phyloP scores from a whole-genome alignment of 441 rosid species.

The Gossypium davidsonii region DNA sequence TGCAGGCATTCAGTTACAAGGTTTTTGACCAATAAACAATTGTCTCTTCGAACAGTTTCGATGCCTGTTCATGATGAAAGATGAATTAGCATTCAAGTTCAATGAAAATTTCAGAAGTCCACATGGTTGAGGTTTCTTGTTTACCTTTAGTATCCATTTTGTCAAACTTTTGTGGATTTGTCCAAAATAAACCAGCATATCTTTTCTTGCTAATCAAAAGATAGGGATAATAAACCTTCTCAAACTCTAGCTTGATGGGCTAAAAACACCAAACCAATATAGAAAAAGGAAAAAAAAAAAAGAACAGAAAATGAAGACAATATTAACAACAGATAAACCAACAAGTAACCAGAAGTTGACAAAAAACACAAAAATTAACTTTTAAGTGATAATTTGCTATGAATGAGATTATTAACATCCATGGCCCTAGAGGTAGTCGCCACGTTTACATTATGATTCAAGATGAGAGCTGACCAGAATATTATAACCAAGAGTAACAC shows the following conservation, averaged over 20 bases:
- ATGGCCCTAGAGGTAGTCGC: background rate
- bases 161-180: constrained; percentile 74
- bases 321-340: background rate
- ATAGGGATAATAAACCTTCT: constrained; percentile 94
- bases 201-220: constrained; percentile 95
- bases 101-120: constrained; percentile 7
- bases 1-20: constrained; percentile 89
- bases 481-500: background rate
- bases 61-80: constrained; percentile 53
- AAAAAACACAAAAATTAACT: background rate
- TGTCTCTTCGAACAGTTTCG: constrained; percentile 98
- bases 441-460: background rate
- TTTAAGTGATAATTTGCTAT: background rate
- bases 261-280: constrained; percentile 17
- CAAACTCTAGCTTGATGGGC: constrained; percentile 98
- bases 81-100: constrained; percentile 12
- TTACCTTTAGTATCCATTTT: constrained; percentile 98
- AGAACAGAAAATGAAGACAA: background rate
- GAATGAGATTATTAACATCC: background rate
- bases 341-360: background rate
- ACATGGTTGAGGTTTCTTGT: constrained; percentile 11
- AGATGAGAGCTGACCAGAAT: background rate
- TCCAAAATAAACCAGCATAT: constrained; percentile 97
- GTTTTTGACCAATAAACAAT: constrained; percentile 90
- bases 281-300: constrained; percentile 14